A percentile compares a stretch with the other conserved stretches of the same genome.
Conservation (phyloP, 345 rosid species). For the Boechera stricta region DNA sequence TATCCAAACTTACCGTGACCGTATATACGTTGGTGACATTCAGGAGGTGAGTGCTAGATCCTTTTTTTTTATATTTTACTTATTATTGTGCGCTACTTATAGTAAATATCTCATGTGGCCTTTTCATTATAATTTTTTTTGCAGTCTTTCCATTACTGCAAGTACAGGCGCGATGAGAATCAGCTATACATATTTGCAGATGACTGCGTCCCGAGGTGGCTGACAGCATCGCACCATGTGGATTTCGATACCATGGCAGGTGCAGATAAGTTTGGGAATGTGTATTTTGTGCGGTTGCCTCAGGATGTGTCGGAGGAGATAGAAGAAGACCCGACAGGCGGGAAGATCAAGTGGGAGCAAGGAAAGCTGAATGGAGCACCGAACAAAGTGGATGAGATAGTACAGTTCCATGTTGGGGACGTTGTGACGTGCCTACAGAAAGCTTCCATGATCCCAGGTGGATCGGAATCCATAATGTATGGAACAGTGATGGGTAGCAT, state of each 20-base stretch:
- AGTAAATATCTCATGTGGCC: neutral
- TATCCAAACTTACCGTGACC: conserved; percentile 87
- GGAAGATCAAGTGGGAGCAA: conserved; percentile 99
- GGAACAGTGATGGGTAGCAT: conserved; percentile 97
- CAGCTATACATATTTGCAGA: conserved; percentile 95
- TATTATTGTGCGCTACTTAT: neutral
- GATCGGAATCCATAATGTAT: conserved; percentile 84
- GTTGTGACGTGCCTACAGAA: conserved; percentile 84
- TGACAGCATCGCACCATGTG: conserved; percentile 86
- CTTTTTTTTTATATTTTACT: neutral
- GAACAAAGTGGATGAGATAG: conserved; percentile 93
- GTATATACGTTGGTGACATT: conserved; percentile 84
- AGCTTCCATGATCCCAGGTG: conserved; percentile 92
- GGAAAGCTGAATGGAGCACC: conserved; percentile 98
- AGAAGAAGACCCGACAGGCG: conserved; percentile 97
- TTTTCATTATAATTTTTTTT: conserved; percentile 23
- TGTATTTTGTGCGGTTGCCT: conserved; percentile 83
- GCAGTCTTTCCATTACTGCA: conserved; percentile 99
- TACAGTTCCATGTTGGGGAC: conserved; percentile 93
- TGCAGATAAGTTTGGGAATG: conserved; percentile 92
- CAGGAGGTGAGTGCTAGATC: conserved; percentile 73
- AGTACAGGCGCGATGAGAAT: conserved; percentile 96
- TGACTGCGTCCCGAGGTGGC: conserved; percentile 96
- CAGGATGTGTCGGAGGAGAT: conserved; percentile 98
- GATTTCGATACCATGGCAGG: conserved; percentile 98